phyloP scores from a whole-genome alignment of 345 rosid genomes.

The Pseudoturritis turrita region DNA sequence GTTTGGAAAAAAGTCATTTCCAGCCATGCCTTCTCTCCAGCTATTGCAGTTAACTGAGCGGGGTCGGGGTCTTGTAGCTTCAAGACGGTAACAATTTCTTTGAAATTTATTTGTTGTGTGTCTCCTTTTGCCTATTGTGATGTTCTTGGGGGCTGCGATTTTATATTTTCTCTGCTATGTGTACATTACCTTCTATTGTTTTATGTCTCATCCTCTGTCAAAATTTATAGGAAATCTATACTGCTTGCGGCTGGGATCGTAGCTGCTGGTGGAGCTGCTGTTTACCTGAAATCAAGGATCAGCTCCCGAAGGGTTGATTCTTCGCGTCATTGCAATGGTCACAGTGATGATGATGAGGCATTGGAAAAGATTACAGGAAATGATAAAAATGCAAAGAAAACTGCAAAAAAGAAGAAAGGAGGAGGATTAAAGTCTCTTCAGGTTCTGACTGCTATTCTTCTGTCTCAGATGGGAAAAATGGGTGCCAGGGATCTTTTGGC shows the following conservation, averaged over 20 bases:
- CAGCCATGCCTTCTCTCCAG: slow-evolving; percentile 86
- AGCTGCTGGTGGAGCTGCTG: slow-evolving; percentile 87
- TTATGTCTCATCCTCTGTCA: neutral
- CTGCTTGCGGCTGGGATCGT: slow-evolving; percentile 76
- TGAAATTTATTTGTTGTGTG: no score
- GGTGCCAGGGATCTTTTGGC: slow-evolving; percentile 88
- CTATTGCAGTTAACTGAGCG: slow-evolving; percentile 80
- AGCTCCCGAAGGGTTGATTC: slow-evolving; percentile 36
- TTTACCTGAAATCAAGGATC: slow-evolving; percentile 57
- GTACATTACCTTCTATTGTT: neutral
- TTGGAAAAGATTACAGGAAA: slow-evolving; percentile 32
- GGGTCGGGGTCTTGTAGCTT: slow-evolving; percentile 72
- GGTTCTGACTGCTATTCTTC: slow-evolving; percentile 67
- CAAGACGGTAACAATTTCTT: slow-evolving; percentile 57
- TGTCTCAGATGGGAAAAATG: slow-evolving; percentile 75
- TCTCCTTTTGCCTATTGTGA: neutral
- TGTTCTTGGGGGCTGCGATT: neutral
- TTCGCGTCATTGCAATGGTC: slow-evolving; percentile 46
- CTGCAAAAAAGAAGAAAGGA: slow-evolving; percentile 52
- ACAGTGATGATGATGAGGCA: slow-evolving; percentile 39
- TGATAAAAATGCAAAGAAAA: slow-evolving; percentile 36
- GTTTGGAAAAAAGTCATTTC: slow-evolving; percentile 2
- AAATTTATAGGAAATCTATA: slow-evolving; percentile 58
- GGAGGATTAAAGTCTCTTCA: slow-evolving; percentile 79
- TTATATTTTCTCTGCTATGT: neutral